Conservation (phyloP, 345 rosid species). For the Populus deltoides region DNA sequence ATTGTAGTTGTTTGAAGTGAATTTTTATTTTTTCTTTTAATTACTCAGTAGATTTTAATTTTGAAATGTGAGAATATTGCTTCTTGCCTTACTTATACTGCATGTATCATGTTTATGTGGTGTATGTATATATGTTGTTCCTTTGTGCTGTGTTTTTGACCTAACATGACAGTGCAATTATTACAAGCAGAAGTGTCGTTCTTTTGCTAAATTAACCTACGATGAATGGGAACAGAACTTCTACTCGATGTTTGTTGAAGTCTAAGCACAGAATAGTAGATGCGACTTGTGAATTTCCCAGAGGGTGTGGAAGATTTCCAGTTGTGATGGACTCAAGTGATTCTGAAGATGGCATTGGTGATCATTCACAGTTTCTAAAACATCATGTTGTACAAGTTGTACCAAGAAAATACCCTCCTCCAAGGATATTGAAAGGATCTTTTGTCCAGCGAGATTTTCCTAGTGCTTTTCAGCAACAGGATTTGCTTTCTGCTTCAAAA, state of each 20-base stretch:
- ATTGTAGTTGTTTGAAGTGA: neutral
- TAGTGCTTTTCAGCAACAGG: neutral
- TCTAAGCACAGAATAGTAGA: neutral
- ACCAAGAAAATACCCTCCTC: neutral
- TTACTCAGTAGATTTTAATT: neutral
- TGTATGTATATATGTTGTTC: neutral
- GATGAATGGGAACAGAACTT: neutral
- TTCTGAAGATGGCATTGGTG: neutral
- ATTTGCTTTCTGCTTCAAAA: neutral
- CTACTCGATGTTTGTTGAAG: neutral
- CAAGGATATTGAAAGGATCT: neutral
- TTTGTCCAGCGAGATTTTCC: neutral
- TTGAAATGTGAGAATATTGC: neutral
- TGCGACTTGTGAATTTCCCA: neutral
- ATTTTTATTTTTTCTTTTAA: too few relatives aligned
- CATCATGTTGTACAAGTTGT: neutral
- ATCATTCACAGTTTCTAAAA: neutral
- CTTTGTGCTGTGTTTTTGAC: neutral
- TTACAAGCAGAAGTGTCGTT: neutral
- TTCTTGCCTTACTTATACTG: neutral
- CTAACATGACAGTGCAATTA: neutral
- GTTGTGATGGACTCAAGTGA: neutral
- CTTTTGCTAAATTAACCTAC: neutral
- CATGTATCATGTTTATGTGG: neutral
- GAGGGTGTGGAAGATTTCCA: neutral